Evolutionary conservation across 306 rosid species (phyloP).

Genomic region (Begonia peltatifolia): DNA sequence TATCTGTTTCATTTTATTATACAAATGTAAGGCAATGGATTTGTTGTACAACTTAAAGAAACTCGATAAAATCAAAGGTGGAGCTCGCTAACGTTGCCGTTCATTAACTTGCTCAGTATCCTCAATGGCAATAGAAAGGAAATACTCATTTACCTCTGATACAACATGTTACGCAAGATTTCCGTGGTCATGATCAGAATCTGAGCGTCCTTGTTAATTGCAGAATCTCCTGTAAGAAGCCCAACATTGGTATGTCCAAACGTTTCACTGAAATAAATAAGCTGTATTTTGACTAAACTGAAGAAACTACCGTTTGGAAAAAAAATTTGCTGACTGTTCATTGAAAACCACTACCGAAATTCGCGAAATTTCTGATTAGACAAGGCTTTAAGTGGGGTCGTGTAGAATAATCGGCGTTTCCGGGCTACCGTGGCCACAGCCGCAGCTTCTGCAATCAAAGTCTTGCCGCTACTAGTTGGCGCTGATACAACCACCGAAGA

Average conservation of each 20-base stretch:
- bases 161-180: conserved; percentile 94
- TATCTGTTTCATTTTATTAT: no score
- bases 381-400: conserved; percentile 94
- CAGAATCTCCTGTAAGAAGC: conserved; percentile 89
- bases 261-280: conserved; percentile 44
- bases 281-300: background rate
- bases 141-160: conserved; percentile 55
- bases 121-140: no score
- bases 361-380: conserved; percentile 97
- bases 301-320: background rate
- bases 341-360: conserved; percentile 41
- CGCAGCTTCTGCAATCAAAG: conserved; percentile 89
- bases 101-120: no score
- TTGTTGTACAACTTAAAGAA: no score
- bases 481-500: conserved; percentile 95
- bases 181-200: conserved; percentile 93
- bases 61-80: no score
- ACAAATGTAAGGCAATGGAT: no score
- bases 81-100: no score
- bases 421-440: conserved; percentile 77
- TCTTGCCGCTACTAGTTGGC: conserved; percentile 96
- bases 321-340: no score
- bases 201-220: conserved; percentile 77
- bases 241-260: conserved; percentile 82
- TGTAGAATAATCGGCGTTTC: conserved; percentile 63